These are phyloP conservation scores for Phytomonas sp. DNA, from an alignment of 208 protist species.

Conservation along the genomic window DNA sequence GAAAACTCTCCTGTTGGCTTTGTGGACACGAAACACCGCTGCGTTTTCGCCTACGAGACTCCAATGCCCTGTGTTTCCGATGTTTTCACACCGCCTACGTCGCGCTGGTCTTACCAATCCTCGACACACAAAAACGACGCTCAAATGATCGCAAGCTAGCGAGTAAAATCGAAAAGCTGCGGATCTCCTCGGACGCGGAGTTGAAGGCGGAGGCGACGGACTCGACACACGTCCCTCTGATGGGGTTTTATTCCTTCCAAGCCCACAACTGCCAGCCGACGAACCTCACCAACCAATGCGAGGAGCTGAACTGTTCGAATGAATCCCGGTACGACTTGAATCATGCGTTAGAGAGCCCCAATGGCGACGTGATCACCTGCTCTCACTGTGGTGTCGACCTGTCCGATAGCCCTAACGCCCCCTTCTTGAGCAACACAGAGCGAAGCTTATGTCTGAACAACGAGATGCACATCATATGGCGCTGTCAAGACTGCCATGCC, in stretches of 20 bases:
- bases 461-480: slow-evolving; percentile 54
- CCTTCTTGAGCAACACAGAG: not conserved
- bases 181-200: slow-evolving; percentile 4
- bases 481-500: slow-evolving; percentile 35
- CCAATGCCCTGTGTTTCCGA: slow-evolving; percentile 46
- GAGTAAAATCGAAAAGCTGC: slow-evolving; percentile 20
- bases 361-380: not conserved
- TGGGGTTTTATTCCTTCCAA: not conserved
- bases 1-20: slow-evolving; percentile 41
- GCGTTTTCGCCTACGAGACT: slow-evolving; percentile 31
- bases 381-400: not conserved
- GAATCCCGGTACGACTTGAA: not conserved
- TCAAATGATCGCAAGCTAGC: slow-evolving; percentile 35
- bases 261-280: not conserved
- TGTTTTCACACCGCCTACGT: slow-evolving; percentile 59
- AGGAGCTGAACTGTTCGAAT: not conserved
- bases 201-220: not conserved
- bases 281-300: not conserved
- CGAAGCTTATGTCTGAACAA: slow-evolving; percentile 29
- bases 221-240: not conserved
- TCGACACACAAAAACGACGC: slow-evolving; percentile 39
- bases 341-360: not conserved
- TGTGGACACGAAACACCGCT: slow-evolving; percentile 26
- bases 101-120: slow-evolving; percentile 34
- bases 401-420: not conserved